Conservation (phyloP, 192 early-diverging fungal species). For the Linnemannia hyalina region DNA sequence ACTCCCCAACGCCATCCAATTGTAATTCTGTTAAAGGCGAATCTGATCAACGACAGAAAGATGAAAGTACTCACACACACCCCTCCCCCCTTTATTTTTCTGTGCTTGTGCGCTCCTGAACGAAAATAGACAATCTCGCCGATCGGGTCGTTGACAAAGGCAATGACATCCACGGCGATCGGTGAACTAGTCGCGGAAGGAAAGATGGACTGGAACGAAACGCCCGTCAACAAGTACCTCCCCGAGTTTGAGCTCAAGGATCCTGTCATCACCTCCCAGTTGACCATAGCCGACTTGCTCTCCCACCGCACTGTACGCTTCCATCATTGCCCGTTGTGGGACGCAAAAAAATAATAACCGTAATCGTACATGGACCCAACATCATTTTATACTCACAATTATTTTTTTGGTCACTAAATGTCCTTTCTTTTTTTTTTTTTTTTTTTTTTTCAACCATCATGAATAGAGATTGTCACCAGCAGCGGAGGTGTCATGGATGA, state of each 20-base stretch:
- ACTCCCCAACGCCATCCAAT: not conserved
- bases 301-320: conserved; percentile 21
- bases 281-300: conserved; percentile 13
- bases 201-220: conserved; percentile 23
- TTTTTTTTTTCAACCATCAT: not conserved
- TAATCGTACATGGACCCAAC: too few species aligned
- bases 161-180: conserved; percentile 5
- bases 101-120: not conserved
- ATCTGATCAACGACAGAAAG: not conserved
- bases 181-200: conserved; percentile 29
- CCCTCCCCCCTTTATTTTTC: not conserved
- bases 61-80: too few species aligned
- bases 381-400: not conserved
- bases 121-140: conserved; percentile 12
- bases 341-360: too few species aligned
- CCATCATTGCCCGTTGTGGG: not conserved
- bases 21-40: not conserved
- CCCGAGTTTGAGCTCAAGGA: conserved; percentile 21
- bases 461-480: not conserved
- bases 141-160: conserved; percentile 20
- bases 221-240: conserved; percentile 20
- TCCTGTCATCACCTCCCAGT: conserved; percentile 9
- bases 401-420: not conserved
- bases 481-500: not conserved
- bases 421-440: not conserved